Evolutionary conservation across 2,329 filamentous ascomycete genomes (phyloP).

Genomic region (Calonectria leucothoes): DNA sequence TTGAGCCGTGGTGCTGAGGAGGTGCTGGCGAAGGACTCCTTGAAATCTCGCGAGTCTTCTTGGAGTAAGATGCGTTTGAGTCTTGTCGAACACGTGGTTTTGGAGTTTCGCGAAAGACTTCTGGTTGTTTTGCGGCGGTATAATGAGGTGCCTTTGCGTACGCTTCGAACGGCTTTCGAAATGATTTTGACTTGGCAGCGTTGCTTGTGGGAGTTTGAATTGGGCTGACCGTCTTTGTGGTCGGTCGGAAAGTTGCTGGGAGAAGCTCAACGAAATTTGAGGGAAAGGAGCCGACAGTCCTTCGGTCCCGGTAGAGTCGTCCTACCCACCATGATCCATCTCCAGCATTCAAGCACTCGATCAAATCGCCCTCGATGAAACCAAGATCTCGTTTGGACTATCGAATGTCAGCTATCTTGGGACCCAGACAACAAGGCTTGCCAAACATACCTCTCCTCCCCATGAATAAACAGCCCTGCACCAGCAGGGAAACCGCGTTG

Average conservation of each 20-base stretch:
- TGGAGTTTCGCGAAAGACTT: constrained; percentile 62
- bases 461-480: constrained; percentile 92
- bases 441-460: constrained; percentile 78
- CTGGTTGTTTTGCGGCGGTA: constrained; percentile 71
- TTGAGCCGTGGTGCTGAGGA: constrained; percentile 45
- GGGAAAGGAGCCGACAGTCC: constrained; percentile 92
- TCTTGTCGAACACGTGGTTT: constrained; percentile 52
- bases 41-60: constrained; percentile 37
- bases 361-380: constrained; percentile 97
- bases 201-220: constrained; percentile 68
- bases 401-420: constrained; percentile 32
- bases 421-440: neutral
- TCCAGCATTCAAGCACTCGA: constrained; percentile 97
- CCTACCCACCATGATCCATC: constrained; percentile 99
- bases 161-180: constrained; percentile 75
- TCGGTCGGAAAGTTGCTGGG: constrained; percentile 85
- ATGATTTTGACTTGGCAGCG: constrained; percentile 70
- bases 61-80: constrained; percentile 52
- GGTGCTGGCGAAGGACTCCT: constrained; percentile 44
- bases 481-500: constrained; percentile 89
- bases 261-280: constrained; percentile 97
- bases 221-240: constrained; percentile 69
- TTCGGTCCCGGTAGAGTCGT: constrained; percentile 86
- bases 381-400: constrained; percentile 92
- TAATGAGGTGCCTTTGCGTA: constrained; percentile 76